phyloP scores from a whole-genome alignment of 805 yeast species.

The Komagataella phaffii region DNA sequence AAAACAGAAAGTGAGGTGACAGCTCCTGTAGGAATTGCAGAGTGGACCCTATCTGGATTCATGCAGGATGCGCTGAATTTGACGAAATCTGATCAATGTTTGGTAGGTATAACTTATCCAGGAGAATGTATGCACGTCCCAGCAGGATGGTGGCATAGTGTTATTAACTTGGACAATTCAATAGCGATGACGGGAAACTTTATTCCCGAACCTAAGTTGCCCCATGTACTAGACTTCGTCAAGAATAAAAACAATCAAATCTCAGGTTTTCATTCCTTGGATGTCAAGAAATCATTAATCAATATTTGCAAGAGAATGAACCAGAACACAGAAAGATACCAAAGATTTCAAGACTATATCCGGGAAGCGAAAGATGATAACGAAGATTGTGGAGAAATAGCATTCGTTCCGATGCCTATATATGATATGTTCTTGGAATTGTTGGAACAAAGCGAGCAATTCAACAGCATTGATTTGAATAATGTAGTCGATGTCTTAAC shows the following conservation, averaged over 20 bases:
- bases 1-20: constrained; percentile 78
- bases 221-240: constrained; percentile 54
- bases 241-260: constrained; percentile 56
- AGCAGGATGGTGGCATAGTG: constrained; percentile 96
- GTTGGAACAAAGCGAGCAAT: constrained; percentile 18
- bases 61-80: constrained; percentile 53
- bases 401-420: constrained; percentile 32
- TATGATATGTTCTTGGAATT: constrained; percentile 46
- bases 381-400: constrained; percentile 56
- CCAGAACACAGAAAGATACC: constrained; percentile 5
- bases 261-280: constrained; percentile 61
- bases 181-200: constrained; percentile 86
- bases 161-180: constrained; percentile 71
- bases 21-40: constrained; percentile 84
- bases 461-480: neutral
- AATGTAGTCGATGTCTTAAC: neutral
- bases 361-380: constrained; percentile 15
- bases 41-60: constrained; percentile 79
- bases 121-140: constrained; percentile 87
- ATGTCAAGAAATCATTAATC: constrained; percentile 25
- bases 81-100: constrained; percentile 29
- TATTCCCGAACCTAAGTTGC: constrained; percentile 53
- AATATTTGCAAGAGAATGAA: constrained; percentile 15
- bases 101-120: constrained; percentile 62
- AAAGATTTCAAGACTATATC: constrained; percentile 9